Percentiles rank a stretch among this genome's conserved stretches.
phyloP scores from a whole-genome alignment of 805 yeast genomes.

The Myxozyma nipponensis region DNA sequence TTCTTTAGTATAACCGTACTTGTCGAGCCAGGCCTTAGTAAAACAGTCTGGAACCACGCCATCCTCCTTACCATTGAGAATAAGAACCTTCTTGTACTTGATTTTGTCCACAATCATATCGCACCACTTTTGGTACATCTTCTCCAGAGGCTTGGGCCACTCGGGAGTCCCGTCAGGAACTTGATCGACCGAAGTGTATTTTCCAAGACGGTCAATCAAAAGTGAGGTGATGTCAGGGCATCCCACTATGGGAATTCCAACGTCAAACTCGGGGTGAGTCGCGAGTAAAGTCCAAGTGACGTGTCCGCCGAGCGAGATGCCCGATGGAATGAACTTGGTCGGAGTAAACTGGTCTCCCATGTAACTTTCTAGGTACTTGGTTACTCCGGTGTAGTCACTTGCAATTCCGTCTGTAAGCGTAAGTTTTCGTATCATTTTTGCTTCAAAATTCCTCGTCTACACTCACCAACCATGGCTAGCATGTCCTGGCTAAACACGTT shows the following conservation, averaged over 20 bases:
- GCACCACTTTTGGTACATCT: slow-evolving; percentile 18
- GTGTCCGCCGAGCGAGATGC: slow-evolving; percentile 58
- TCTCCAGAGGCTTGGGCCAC: slow-evolving; percentile 27
- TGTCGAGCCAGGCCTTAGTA: slow-evolving; percentile 35
- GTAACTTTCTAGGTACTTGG: slow-evolving; percentile 45
- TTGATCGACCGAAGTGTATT: slow-evolving; percentile 8
- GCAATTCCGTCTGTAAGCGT: slow-evolving; percentile 37
- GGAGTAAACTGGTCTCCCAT: slow-evolving; percentile 33
- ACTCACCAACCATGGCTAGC: slow-evolving; percentile 45
- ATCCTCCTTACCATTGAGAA: slow-evolving; percentile 39
- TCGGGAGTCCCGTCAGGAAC: slow-evolving; percentile 19
- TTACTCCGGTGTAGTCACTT: slow-evolving; percentile 44
- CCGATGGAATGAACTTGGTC: slow-evolving; percentile 42
- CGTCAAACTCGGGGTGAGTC: slow-evolving; percentile 41
- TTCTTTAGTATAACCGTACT: slow-evolving; percentile 18
- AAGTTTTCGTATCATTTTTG: background rate
- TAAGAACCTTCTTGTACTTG: slow-evolving; percentile 29
- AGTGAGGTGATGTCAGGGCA: slow-evolving; percentile 46
- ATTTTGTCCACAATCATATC: slow-evolving; percentile 10
- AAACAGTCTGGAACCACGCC: slow-evolving; percentile 37
- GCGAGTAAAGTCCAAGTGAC: slow-evolving; percentile 47
- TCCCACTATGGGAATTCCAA: slow-evolving; percentile 51
- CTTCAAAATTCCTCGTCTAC: too few species aligned
- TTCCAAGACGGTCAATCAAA: slow-evolving; percentile 42
- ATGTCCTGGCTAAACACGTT: slow-evolving; percentile 40